phyloP scores from a whole-genome alignment of 805 yeast genomes.

The Metschnikowia chrysomelidarum region DNA sequence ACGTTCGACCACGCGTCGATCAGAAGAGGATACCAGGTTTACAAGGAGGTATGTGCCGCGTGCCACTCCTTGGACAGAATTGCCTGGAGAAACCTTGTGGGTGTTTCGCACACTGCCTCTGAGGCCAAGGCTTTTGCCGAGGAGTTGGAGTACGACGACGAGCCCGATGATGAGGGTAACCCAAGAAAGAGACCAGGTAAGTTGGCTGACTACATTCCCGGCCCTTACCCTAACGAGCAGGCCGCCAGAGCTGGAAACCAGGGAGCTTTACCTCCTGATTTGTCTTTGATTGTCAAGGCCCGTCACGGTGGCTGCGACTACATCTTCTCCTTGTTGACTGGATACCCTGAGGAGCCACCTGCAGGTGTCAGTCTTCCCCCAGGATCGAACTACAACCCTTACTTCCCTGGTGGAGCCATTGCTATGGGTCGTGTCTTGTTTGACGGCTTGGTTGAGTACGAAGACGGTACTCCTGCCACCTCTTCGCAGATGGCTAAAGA shows the following conservation, averaged over 20 bases:
- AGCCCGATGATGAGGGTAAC: constrained; percentile 93
- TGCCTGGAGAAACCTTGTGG: constrained; percentile 98
- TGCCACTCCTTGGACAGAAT: constrained; percentile 96
- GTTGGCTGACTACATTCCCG: constrained; percentile 91
- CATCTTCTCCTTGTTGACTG: constrained; percentile 91
- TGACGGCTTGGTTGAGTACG: constrained; percentile 96
- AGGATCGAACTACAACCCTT: constrained; percentile 97
- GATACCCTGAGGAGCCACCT: constrained; percentile 98
- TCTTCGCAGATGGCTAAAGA: constrained; percentile 99
- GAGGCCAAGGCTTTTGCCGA: constrained; percentile 94
- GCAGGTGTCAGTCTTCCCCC: constrained; percentile 93
- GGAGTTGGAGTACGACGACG: constrained; percentile 96
- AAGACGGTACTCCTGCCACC: constrained; percentile 98
- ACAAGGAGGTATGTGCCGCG: constrained; percentile 98
- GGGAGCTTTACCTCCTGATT: constrained; percentile 98
- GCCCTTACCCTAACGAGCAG: constrained; percentile 96
- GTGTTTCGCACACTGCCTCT: constrained; percentile 86
- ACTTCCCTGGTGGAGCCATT: constrained; percentile 99
- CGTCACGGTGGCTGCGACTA: constrained; percentile 98
- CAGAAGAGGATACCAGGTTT: constrained; percentile 98
- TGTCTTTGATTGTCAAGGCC: constrained; percentile 95
- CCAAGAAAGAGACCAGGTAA: constrained; percentile 98
- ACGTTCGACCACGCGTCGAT: constrained; percentile 93
- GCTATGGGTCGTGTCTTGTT: constrained; percentile 99
- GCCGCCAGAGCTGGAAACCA: constrained; percentile 99